Evolutionary conservation across 805 yeast genomes (phyloP).

Genomic region (Saccharomyces kudriavzevii): DNA sequence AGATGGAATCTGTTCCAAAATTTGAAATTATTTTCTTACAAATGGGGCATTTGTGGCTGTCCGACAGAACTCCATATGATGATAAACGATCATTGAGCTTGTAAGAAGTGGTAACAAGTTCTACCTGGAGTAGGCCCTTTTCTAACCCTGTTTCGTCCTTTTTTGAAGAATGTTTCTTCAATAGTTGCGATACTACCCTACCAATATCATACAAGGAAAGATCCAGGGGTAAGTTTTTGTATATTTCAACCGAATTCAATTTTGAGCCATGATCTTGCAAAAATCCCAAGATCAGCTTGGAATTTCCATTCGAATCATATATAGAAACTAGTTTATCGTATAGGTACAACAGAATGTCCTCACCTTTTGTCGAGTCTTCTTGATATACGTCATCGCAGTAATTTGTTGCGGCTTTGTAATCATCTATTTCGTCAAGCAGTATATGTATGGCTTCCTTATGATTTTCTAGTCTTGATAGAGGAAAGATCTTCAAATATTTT

Average conservation of each 20-base stretch:
- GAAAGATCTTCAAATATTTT: slow-evolving; percentile 37
- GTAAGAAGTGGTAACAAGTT: slow-evolving; percentile 41
- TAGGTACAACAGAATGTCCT: slow-evolving; percentile 32
- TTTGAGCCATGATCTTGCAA: slow-evolving; percentile 22
- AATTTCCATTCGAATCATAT: background rate
- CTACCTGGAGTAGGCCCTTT: slow-evolving; percentile 46
- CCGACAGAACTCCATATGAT: slow-evolving; percentile 33
- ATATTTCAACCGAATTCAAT: slow-evolving; percentile 25
- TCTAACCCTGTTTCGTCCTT: slow-evolving; percentile 37
- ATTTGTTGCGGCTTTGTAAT: slow-evolving; percentile 48
- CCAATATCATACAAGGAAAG: slow-evolving; percentile 39
- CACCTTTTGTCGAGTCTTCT: slow-evolving; percentile 34
- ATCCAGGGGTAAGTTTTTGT: slow-evolving; percentile 44
- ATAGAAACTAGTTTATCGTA: slow-evolving; percentile 31
- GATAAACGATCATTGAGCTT: slow-evolving; percentile 34
- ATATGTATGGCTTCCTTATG: slow-evolving; percentile 59
- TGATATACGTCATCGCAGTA: slow-evolving; percentile 49
- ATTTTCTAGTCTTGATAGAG: slow-evolving; percentile 50
- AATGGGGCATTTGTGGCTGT: slow-evolving; percentile 44
- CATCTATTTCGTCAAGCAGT: slow-evolving; percentile 47
- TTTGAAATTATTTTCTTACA: slow-evolving; percentile 40
- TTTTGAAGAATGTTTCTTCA: slow-evolving; percentile 35
- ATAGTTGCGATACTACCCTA: slow-evolving; percentile 37
- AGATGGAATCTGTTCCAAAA: slow-evolving; percentile 14
- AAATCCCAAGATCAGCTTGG: slow-evolving; percentile 12